phyloP scores from a whole-genome alignment of 2,329 filamentous ascomycete genomes.

The Fusarium sp. region DNA sequence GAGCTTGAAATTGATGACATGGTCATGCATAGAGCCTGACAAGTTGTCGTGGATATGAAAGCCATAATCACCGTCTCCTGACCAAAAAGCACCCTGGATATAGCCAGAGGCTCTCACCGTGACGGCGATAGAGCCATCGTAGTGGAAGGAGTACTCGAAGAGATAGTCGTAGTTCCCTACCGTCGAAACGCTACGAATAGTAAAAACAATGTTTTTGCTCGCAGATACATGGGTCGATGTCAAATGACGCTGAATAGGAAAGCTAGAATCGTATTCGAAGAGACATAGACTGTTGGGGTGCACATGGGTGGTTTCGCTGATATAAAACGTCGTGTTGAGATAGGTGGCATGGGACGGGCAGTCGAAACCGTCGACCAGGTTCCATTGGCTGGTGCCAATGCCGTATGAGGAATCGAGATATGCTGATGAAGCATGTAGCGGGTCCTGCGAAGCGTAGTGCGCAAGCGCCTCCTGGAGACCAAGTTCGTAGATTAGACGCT shows the following conservation, averaged over 20 bases:
- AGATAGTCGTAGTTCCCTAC: slow-evolving; percentile 68
- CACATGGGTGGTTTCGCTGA: slow-evolving; percentile 56
- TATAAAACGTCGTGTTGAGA: slow-evolving; percentile 60
- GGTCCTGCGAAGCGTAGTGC: slow-evolving; percentile 63
- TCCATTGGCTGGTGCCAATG: slow-evolving; percentile 59
- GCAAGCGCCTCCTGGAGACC: slow-evolving; percentile 67
- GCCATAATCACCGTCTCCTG: slow-evolving; percentile 61
- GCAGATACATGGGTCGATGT: slow-evolving; percentile 55
- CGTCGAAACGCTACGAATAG: slow-evolving; percentile 60
- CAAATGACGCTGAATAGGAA: slow-evolving; percentile 63
- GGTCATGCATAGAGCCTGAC: slow-evolving; percentile 65
- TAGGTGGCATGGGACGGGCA: slow-evolving; percentile 64
- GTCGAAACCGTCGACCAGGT: slow-evolving; percentile 62
- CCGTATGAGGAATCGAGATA: slow-evolving; percentile 63
- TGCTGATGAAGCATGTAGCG: slow-evolving; percentile 56
- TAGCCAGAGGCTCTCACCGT: slow-evolving; percentile 66
- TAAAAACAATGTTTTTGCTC: slow-evolving; percentile 61
- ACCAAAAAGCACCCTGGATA: slow-evolving; percentile 63
- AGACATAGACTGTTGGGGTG: slow-evolving; percentile 66
- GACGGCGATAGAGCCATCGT: slow-evolving; percentile 64
- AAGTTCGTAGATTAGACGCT: slow-evolving; percentile 67
- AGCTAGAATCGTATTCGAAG: slow-evolving; percentile 64
- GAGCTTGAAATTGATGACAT: slow-evolving; percentile 67
- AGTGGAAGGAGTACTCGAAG: slow-evolving; percentile 63
- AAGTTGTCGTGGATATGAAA: slow-evolving; percentile 62